A percentile compares a stretch with the other conserved stretches of the same genome.
Evolutionary conservation across 495 filamentous ascomycete species (phyloP).

Genomic region (Pseudomonodictys pantanalensis): DNA sequence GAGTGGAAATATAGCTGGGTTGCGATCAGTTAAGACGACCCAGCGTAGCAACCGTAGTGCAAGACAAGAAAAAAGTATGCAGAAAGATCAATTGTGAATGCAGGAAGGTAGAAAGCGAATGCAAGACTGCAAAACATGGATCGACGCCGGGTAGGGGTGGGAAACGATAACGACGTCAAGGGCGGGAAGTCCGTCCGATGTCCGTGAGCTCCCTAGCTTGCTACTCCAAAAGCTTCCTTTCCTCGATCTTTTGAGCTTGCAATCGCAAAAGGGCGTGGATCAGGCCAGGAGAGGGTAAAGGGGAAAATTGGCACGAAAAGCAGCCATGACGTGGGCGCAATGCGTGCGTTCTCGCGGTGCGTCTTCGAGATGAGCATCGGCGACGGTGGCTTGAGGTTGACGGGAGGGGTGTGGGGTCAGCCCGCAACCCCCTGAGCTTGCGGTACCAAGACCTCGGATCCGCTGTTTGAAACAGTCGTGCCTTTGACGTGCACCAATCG

Average conservation of each 20-base stretch:
- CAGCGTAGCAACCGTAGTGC: neutral
- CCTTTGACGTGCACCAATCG: no score
- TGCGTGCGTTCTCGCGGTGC: constrained; percentile 7
- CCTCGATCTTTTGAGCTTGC: no score
- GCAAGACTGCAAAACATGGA: neutral
- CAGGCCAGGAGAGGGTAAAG: neutral
- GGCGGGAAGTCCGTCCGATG: no score
- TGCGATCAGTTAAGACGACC: constrained; percentile 25
- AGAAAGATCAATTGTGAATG: neutral
- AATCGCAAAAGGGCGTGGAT: no score
- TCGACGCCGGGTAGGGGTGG: neutral
- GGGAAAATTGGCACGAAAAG: neutral
- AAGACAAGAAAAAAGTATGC: neutral
- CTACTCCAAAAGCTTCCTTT: no score
- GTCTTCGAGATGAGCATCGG: constrained; percentile 9
- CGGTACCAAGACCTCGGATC: neutral
- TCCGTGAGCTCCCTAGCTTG: no score
- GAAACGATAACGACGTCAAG: no score
- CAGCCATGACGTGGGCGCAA: constrained; percentile 1
- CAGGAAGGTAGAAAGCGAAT: neutral
- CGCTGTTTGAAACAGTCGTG: neutral
- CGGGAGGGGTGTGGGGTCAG: neutral
- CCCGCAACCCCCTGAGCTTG: constrained; percentile 12
- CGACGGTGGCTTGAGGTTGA: constrained; percentile 4
- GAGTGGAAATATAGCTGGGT: neutral